Evolutionary conservation across 2,329 filamentous ascomycete species (phyloP), one percentile per base, ranked within the genome.

Genomic region (Penicillium sp.): DNA sequence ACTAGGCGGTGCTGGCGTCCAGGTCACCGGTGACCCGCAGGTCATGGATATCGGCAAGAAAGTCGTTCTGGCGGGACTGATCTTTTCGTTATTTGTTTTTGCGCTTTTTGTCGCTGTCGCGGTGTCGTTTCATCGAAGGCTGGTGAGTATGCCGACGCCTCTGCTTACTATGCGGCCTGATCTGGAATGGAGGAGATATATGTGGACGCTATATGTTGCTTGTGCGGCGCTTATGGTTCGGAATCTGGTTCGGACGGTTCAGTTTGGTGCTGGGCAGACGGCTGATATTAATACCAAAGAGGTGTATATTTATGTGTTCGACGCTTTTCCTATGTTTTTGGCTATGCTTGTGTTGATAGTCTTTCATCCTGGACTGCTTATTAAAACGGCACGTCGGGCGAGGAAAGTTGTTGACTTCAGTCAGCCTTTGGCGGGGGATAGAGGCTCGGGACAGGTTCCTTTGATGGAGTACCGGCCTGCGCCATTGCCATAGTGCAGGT

Each of bases 261-360:
- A 75, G 54, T 75, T 73, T 54, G 69, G 62, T 5, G 60, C 65
- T 1, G 19, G 24, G 9, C 19, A 55, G 31, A 59, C 41, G 16
- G 50, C 64, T 0, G 50, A 58, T 33, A 22, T 74, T 22, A 64
- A 66, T 13, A 63, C 54, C 3, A 56, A 66, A 16, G 73, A 75
- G 60, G 69, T 33, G 16, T 69, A 65, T 59, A 69, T 74, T 3
- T 75, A 73, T 60, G 61, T 74, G 0, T 74, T 73, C 58, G 72
- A 75, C 66, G 71, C 65, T 9, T 62, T 60, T 31, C 51, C 71
- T 37, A 71, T 74, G 70, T 61, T 60, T 3, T 10, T 66, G n/a
- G 43, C 62, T 0, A 62, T 71, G 58, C 39, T 62, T 6, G 51
- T 69, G 4, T 60, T 71, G 43, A 24, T 65, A 14, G 47, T 70